These are phyloP conservation scores for Ascochyta viciae-villosae DNA, from an alignment of 2,329 filamentous ascomycete genomes.

Conservation along the genomic window DNA sequence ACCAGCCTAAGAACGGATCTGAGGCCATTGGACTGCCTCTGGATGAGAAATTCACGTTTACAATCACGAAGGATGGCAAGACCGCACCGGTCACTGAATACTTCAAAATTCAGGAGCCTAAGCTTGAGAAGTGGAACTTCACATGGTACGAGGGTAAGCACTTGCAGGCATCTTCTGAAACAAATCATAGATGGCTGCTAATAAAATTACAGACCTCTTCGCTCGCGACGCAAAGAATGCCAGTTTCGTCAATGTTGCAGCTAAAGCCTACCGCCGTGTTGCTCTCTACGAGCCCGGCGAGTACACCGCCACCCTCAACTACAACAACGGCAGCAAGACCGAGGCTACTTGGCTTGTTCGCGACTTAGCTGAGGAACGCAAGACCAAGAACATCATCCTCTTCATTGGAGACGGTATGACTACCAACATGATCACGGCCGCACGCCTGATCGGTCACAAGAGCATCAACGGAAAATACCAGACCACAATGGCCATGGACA, in stretches of 20 bases:
- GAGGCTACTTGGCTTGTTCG: conserved; percentile 79
- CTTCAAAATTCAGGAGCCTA: conserved; percentile 73
- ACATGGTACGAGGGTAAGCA: conserved; percentile 75
- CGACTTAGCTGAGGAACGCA: conserved; percentile 71
- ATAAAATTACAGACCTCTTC: conserved; percentile 66
- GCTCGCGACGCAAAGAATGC: conserved; percentile 73
- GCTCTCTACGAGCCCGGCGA: conserved; percentile 79
- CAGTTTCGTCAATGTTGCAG: conserved; percentile 78
- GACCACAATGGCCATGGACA: conserved; percentile 76
- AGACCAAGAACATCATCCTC: conserved; percentile 83
- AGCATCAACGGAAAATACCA: conserved; percentile 86
- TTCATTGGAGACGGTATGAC: conserved; percentile 78
- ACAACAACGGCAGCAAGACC: conserved; percentile 76
- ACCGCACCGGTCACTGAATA: conserved; percentile 67
- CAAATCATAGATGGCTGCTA: background rate
- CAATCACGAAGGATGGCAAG: conserved; percentile 68
- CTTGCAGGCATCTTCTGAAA: background rate
- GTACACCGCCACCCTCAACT: conserved; percentile 77
- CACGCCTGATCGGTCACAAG: conserved; percentile 81
- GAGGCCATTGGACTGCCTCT: conserved; percentile 75
- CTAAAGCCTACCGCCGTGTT: conserved; percentile 78
- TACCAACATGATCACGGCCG: conserved; percentile 81
- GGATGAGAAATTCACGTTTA: conserved; percentile 78
- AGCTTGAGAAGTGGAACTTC: conserved; percentile 82
- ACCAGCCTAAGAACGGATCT: conserved; percentile 81